phyloP scores from a whole-genome alignment of 495 filamentous ascomycete species.

The Penicillium silybi region DNA sequence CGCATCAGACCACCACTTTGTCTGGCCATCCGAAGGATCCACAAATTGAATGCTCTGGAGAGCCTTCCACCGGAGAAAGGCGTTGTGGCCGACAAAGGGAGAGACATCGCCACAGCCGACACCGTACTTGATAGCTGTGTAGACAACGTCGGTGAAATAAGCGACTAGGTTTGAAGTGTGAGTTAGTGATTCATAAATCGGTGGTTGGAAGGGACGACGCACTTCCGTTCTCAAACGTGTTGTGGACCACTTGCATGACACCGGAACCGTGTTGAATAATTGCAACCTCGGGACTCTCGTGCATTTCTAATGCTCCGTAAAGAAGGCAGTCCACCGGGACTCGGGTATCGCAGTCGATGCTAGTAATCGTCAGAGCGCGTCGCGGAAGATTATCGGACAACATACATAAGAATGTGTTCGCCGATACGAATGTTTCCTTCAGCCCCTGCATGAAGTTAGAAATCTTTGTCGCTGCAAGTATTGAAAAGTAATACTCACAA shows the following conservation, averaged over 20 bases:
- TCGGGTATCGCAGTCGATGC: conserved; percentile 19
- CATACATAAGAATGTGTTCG: conserved; percentile 64
- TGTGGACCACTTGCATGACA: conserved; percentile 44
- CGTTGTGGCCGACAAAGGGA: conserved; percentile 71
- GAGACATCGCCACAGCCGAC: conserved; percentile 38
- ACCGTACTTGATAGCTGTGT: conserved; percentile 37
- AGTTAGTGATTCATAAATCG: neutral
- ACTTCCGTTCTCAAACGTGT: conserved; percentile 40
- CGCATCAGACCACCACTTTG: conserved; percentile 40
- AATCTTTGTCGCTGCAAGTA: neutral
- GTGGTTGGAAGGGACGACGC: neutral
- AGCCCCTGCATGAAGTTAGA: conserved; percentile 61
- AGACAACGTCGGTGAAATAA: conserved; percentile 43
- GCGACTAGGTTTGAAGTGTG: conserved; percentile 21
- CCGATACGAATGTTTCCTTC: conserved; percentile 76
- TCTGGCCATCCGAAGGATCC: conserved; percentile 17
- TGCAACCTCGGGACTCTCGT: conserved; percentile 41
- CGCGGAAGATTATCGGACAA: conserved; percentile 30
- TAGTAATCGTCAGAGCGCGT: conserved; percentile 3
- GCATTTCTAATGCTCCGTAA: conserved; percentile 46
- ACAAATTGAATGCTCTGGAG: conserved; percentile 52
- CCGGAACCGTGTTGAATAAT: conserved; percentile 46
- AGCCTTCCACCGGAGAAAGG: conserved; percentile 74
- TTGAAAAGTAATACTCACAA: neutral
- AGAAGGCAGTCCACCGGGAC: conserved; percentile 44